Evolutionary conservation across 768 basidiomycete genomes (phyloP), one percentile per base, ranked within the genome.

Genomic region (Pseudohyphozyma bogoriensis): DNA sequence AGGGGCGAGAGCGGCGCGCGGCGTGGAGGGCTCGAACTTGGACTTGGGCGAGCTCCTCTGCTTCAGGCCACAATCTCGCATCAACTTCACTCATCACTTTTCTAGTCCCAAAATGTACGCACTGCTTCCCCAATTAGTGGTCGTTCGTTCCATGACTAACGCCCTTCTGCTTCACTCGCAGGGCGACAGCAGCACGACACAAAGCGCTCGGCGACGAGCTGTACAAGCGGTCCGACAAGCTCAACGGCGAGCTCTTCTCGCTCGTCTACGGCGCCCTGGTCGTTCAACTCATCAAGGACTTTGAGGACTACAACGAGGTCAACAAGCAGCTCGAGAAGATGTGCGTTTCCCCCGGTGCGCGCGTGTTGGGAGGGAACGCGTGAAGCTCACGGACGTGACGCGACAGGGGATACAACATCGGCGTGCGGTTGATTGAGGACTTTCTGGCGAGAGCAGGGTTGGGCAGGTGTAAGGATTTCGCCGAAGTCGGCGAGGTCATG

Each of bases 211-310:
- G 90, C 35, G 93, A 99, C 70, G 95, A 97, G 72, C 35, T 37
- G 13, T 40, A 31, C 28, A 45, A 31, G 28, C n/a, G 15, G 12
- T 47, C 20, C 31, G 6, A 74, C 29, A 32, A 60, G 56, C 54
- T 96, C 92, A 97, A 95, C 74, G 89, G 91, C 72, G 95, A 99
- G 74, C 81, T 99, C 31, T 97, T 99, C 75, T 86, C 92, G 4
- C 76, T 97, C 59, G 97, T 93, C 26, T 99, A 99, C 67, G 95
- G 95, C 54, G 92, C 92, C 28, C 82, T 97, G 53, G 95, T 99
- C 51, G 90, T 97, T 36, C 95, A 99, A 76, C 81, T 99, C 63
- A 91, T 97, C 64, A 95, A 97, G 72, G 95, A 99, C 74, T 97
- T 96, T 71, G 95, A 99, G 71, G 92, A 99, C 77, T 97, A 95